Evolutionary conservation across 1,139 yeast species (phyloP).

Genomic region (Zygosaccharomyces sapae): DNA sequence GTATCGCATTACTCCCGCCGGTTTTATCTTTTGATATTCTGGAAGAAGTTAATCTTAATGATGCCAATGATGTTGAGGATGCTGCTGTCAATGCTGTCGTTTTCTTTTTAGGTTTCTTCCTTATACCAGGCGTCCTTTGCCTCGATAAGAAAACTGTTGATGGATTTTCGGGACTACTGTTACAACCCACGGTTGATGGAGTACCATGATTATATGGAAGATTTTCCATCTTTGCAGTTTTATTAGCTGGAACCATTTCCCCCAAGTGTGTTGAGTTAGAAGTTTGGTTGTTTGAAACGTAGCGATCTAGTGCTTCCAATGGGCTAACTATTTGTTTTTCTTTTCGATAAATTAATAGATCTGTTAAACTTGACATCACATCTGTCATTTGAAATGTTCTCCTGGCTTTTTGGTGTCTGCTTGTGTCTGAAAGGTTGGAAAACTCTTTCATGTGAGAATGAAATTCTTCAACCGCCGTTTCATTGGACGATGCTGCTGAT

Average conservation of each 20-base stretch:
- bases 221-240: neutral
- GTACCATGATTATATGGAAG: neutral
- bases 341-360: slow-evolving; percentile 21
- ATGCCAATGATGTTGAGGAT: slow-evolving; percentile 8
- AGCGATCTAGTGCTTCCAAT: slow-evolving; percentile 22
- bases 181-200: neutral
- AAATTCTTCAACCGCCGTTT: slow-evolving; percentile 28
- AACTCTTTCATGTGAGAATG: slow-evolving; percentile 41
- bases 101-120: slow-evolving; percentile 11
- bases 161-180: neutral
- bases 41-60: neutral
- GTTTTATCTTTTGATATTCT: slow-evolving; percentile 1
- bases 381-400: slow-evolving; percentile 70
- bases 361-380: slow-evolving; percentile 29
- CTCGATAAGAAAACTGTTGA: neutral
- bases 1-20: slow-evolving; percentile 12
- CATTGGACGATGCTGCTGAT: neutral
- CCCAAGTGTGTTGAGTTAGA: slow-evolving; percentile 1
- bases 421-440: slow-evolving; percentile 47
- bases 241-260: neutral
- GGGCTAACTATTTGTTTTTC: slow-evolving; percentile 27
- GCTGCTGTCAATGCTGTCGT: slow-evolving; percentile 3
- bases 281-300: slow-evolving; percentile 12
- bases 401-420: slow-evolving; percentile 62
- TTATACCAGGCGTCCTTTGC: slow-evolving; percentile 8